These are phyloP conservation scores for Paramecium octaurelia DNA, from an alignment of 73 alveolate genomes.

Conservation along the genomic window DNA sequence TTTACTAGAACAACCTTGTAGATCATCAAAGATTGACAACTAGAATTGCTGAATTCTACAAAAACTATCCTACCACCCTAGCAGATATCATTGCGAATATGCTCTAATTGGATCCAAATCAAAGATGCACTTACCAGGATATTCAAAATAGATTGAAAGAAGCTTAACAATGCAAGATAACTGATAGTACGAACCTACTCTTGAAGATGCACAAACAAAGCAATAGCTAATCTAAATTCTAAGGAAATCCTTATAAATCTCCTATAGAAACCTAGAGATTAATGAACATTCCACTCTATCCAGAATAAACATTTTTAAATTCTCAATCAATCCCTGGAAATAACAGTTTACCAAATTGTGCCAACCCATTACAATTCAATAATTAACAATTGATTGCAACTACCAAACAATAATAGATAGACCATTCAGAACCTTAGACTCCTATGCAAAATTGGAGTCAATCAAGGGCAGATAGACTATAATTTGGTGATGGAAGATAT, in stretches of 20 bases:
- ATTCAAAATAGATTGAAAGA: background rate
- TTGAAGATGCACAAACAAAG: background rate
- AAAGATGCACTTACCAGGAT: background rate
- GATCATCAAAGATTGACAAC: background rate
- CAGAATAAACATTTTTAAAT: background rate
- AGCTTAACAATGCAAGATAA: background rate
- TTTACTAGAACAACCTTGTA: background rate
- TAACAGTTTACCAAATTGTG: background rate
- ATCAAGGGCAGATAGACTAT: background rate
- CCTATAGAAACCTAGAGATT: background rate
- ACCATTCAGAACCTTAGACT: background rate
- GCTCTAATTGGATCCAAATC: background rate
- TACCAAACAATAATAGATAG: background rate
- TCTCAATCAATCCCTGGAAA: background rate
- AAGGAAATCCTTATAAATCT: background rate
- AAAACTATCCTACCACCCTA: background rate
- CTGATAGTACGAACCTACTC: background rate
- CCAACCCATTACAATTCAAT: background rate
- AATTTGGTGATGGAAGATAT: conserved; percentile 22
- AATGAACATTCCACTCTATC: background rate
- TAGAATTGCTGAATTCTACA: background rate
- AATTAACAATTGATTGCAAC: background rate
- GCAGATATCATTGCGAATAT: background rate
- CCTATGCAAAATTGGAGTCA: background rate
- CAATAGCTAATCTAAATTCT: background rate